A percentile compares a stretch with the other conserved stretches of the same genome.
These are phyloP conservation scores for Sonneratia alba DNA, from an alignment of 345 rosid genomes.

Conservation along the genomic window DNA sequence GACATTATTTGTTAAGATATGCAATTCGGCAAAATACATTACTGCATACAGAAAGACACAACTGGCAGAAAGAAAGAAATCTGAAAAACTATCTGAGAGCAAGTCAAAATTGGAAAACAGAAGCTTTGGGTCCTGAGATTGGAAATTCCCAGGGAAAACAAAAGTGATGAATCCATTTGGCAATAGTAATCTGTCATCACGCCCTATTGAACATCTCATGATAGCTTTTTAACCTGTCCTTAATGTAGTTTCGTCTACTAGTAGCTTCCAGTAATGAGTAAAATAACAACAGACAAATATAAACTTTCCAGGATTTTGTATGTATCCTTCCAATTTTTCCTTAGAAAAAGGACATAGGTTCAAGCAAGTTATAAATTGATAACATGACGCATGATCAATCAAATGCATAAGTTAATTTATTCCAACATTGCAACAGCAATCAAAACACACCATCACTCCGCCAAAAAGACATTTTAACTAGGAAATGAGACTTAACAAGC, in stretches of 20 bases:
- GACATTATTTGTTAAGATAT: neutral
- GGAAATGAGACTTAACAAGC: too few relatives aligned
- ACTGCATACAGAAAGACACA: neutral
- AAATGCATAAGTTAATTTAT: too few relatives aligned
- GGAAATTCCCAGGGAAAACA: neutral
- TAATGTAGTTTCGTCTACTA: neutral
- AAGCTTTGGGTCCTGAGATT: too few relatives aligned
- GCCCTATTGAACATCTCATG: neutral
- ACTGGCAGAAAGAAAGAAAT: neutral
- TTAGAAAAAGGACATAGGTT: too few relatives aligned
- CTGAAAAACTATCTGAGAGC: neutral
- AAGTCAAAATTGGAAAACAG: too few relatives aligned
- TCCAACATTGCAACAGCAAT: too few relatives aligned
- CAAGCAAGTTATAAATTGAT: too few relatives aligned
- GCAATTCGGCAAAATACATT: neutral
- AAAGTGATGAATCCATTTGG: neutral
- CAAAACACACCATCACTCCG: too few relatives aligned
- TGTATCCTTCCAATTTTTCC: too few relatives aligned
- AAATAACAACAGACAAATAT: neutral
- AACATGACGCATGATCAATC: too few relatives aligned
- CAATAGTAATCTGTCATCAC: neutral
- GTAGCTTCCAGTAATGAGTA: neutral
- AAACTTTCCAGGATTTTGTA: too few relatives aligned
- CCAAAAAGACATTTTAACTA: too few relatives aligned
- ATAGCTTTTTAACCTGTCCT: neutral